Base-by-base conservation (phyloP, 345 rosid genomes). In the Geranium brycei region DNA sequence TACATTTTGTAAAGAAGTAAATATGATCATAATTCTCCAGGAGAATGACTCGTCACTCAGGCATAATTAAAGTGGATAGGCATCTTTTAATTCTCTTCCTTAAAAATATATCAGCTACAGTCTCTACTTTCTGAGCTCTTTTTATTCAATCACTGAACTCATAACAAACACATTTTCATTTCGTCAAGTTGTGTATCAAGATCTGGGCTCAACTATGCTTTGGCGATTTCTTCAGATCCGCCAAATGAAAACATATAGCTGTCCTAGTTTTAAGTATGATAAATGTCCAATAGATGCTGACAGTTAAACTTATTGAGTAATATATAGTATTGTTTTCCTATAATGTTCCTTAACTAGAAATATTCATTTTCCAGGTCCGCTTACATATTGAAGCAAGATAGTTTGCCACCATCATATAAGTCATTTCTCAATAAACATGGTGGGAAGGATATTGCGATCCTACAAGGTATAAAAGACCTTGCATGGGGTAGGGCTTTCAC, bases 351-450 rank as follows among this genome's bases (percentile, higher is more conserved):
- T 35, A 70, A 70, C 51, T 69, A 11, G 17, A 61, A 64, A 10
- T 40, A 65, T 68, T 38, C 41, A 19, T 64, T 60, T 70, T 77
- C 31, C 81, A 92, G 98, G 90, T 89, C 87, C 71, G 89, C 98
- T 70, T 92, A 84, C 77, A 80, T 92, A 77, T 77, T 92, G 69
- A 92, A 81, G 80, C 96, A 78, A 78, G 90, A 89, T 3, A 89
- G 95, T 64, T 81, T 92, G 80, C 88, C 96, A 68, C 85, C 87
- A 53, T 87, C 98, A 38, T 92, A 92, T 69, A 87, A 80, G 76
- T 92, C 98, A 63, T 89, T 89, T 75, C 91, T 89, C 73, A 87
- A 78, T 72, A 84, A 85, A 67, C 98, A 92, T 13, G 95, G 91
- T 75, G 95, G 90, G 67, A 92, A 92, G 71, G 85, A 87, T 75